phyloP scores from a whole-genome alignment of 495 filamentous ascomycete species.

The Neurospora sp. region DNA sequence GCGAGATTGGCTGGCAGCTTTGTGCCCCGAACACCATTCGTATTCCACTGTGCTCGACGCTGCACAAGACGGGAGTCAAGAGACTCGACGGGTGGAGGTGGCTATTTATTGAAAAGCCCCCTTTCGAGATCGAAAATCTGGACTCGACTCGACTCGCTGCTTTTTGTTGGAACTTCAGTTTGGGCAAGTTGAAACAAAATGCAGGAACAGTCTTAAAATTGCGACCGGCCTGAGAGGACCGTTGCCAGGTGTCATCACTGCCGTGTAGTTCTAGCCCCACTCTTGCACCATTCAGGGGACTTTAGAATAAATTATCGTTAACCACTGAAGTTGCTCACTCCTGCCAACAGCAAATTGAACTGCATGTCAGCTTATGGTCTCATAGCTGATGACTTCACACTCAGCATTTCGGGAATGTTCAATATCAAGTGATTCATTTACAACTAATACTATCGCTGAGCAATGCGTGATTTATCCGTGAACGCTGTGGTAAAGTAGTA shows the following conservation, averaged over 20 bases:
- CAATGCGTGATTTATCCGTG: neutral
- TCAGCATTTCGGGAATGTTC: too few relatives aligned
- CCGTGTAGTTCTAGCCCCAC: neutral
- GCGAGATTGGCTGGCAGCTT: constrained; percentile 3
- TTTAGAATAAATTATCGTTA: neutral
- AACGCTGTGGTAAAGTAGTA: neutral
- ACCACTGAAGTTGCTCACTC: neutral
- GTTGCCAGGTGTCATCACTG: neutral
- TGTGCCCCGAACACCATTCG: constrained; percentile 1
- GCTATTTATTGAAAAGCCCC: neutral
- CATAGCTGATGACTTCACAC: neutral
- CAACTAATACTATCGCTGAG: neutral
- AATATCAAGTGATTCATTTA: neutral
- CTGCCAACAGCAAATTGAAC: neutral
- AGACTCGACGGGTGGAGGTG: neutral
- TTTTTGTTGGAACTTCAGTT: neutral
- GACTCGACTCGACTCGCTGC: neutral
- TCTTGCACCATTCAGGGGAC: neutral
- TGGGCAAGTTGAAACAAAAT: neutral
- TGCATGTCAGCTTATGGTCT: neutral
- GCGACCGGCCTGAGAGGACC: neutral
- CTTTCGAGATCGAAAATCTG: neutral
- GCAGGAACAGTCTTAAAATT: neutral
- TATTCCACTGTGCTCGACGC: neutral
- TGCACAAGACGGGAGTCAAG: neutral